Evolutionary conservation across 2,329 filamentous ascomycete species (phyloP), one percentile per base, ranked within the genome.

Genomic region (Parascedosporium putredinis): DNA sequence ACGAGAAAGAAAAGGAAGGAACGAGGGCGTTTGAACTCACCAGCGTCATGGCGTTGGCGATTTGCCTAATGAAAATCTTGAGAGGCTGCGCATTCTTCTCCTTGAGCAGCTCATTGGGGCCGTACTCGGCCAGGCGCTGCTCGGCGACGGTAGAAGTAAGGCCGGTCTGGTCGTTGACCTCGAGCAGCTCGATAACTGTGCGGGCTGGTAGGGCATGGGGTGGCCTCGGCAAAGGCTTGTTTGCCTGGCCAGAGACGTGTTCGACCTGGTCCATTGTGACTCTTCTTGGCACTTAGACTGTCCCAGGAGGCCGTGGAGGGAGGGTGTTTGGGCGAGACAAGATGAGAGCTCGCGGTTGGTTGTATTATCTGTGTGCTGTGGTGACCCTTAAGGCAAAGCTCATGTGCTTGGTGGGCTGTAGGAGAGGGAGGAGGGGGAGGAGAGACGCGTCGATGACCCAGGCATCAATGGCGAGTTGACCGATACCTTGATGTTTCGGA

Each of bases 1-100:
- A 44, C 24, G 1, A 6, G 10, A 18, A 27, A 6, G 6, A 43
- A 16, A 44, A 2, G n/a, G 42, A 27, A 29, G 12, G 12, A n/a
- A 31, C 16, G 34, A 6, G 20, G 23, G 38, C 10, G n/a, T 18
- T 14, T 2, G 14, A 14, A 47, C 54, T 29, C 54, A 62, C 74
- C 57, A 79, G 54, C 45, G 74, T 78, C 77, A 81, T 79, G 10
- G 77, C 76, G 60, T 81, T 81, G 52, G 70, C 72, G 29, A 79
- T 62, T 58, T 82, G 78, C 42, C 72, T 68, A 20, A 79, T 55
- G 9, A 83, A 62, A 33, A 83, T 79, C 59, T 80, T 81, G 43
- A 72, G 51, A 67, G 73, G 61, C 66, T 67, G 73, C 40, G 84
- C 75, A 10, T 74, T 60, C 48, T 66, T 62, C 45, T 61, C 60